phyloP scores from a whole-genome alignment of 202 grass and related monocot genomes.

The Setaria viridis region DNA sequence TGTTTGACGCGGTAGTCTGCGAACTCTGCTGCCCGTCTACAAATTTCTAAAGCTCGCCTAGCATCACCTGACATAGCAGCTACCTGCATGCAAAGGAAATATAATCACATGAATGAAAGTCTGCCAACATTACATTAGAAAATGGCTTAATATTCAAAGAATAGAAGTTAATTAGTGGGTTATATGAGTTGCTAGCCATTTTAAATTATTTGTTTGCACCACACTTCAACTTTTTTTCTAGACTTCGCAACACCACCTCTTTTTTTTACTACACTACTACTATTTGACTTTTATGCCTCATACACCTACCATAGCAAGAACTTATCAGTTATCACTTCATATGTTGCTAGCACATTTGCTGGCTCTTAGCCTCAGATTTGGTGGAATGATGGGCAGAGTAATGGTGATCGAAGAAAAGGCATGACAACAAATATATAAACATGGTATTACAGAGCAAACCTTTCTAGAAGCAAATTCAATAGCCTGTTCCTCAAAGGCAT shows the following conservation, averaged over 20 bases:
- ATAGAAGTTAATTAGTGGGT: slow-evolving; percentile 8
- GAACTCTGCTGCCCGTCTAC: slow-evolving; percentile 83
- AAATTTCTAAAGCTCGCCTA: slow-evolving; percentile 92
- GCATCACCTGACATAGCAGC: slow-evolving; percentile 99
- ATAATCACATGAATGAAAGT: slow-evolving; percentile 19
- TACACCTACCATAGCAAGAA: not conserved
- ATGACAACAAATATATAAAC: slow-evolving; percentile 12
- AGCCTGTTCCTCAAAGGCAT: slow-evolving; percentile 94
- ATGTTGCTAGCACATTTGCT: not conserved
- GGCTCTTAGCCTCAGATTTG: not conserved
- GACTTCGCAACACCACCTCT: not conserved
- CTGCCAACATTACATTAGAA: slow-evolving; percentile 23
- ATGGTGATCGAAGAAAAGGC: slow-evolving; percentile 3
- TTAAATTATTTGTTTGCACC: not conserved
- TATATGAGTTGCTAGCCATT: not conserved
- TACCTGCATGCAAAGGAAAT: slow-evolving; percentile 65
- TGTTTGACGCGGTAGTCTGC: slow-evolving; percentile 87
- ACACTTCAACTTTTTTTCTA: not conserved
- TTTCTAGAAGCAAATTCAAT: slow-evolving; percentile 99
- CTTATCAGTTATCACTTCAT: slow-evolving; percentile 6
- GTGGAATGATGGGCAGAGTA: slow-evolving; percentile 3
- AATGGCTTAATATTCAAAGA: slow-evolving; percentile 9
- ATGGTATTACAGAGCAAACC: slow-evolving; percentile 43
- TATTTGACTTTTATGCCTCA: slow-evolving; percentile 1
- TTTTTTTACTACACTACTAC: not conserved